phyloP scores from a whole-genome alignment of 345 rosid genomes.

The Garcia nutans region DNA sequence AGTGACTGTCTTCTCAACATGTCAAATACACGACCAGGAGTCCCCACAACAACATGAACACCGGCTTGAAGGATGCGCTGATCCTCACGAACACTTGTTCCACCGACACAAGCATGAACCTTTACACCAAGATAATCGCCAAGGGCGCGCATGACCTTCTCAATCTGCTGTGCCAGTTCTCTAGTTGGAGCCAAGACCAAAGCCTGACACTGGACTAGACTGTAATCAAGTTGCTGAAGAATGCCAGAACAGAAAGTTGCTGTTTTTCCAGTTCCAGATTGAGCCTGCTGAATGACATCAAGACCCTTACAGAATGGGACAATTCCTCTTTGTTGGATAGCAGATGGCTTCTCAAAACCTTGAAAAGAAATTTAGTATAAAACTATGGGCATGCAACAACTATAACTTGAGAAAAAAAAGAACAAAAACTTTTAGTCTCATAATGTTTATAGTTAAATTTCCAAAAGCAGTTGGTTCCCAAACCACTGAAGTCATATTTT shows the following conservation, averaged over 20 bases:
- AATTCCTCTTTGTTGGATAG: conserved; percentile 93
- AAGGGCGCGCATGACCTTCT: conserved; percentile 93
- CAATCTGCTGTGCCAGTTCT: conserved; percentile 92
- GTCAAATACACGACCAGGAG: conserved; percentile 97
- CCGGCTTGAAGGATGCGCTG: conserved; percentile 88
- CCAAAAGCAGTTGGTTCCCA: neutral
- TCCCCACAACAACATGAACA: conserved; percentile 94
- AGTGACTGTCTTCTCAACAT: conserved; percentile 89
- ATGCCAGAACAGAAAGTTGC: conserved; percentile 96
- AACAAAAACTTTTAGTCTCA: no score
- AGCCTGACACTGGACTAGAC: conserved; percentile 72
- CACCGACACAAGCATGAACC: conserved; percentile 97
- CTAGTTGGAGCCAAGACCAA: conserved; percentile 87
- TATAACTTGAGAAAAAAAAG: no score
- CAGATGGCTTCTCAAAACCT: conserved; percentile 92
- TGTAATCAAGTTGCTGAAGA: conserved; percentile 78
- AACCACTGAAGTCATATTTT: neutral
- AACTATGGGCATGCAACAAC: no score
- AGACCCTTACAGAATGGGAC: conserved; percentile 92
- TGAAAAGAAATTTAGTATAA: neutral
- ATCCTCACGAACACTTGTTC: conserved; percentile 93
- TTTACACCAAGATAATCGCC: conserved; percentile 91
- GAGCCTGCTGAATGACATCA: conserved; percentile 95
- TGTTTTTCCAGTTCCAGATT: conserved; percentile 92
- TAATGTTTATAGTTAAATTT: no score